These are phyloP conservation scores for Athelia psychrophila DNA, from an alignment of 1,284 basidiomycete species.

Conservation along the genomic window DNA sequence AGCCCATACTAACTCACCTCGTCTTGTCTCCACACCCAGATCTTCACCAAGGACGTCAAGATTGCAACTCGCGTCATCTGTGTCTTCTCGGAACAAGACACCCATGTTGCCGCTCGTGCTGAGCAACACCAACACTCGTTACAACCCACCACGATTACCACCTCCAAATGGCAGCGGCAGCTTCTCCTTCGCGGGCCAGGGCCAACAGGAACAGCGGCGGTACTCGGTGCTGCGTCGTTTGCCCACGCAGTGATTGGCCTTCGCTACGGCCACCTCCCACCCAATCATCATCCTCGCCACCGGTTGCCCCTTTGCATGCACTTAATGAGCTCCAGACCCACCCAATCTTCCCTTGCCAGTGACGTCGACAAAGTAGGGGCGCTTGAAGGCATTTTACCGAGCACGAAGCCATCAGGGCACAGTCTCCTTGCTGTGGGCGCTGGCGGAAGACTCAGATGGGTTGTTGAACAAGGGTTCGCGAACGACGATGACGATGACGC, in stretches of 20 bases:
- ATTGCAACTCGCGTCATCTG: conserved; percentile 93
- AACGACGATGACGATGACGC: conserved; percentile 41
- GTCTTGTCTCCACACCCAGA: conserved; percentile 59
- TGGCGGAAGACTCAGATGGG: too few relatives aligned
- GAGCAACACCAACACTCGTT: conserved; percentile 53
- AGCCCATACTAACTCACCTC: conserved; percentile 3
- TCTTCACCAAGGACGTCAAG: conserved; percentile 98
- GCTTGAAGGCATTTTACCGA: conserved; percentile 84
- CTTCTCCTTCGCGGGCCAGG: conserved; percentile 4
- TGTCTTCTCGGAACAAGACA: conserved; percentile 86
- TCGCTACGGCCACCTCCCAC: conserved; percentile 59
- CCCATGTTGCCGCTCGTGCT: conserved; percentile 61
- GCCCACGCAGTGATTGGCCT: conserved; percentile 29
- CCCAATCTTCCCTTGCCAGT: conserved; percentile 74
- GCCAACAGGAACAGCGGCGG: conserved; percentile 9
- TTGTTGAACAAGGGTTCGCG: neutral
- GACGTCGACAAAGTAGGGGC: conserved; percentile 87
- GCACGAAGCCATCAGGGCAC: conserved; percentile 86
- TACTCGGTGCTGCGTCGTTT: conserved; percentile 19
- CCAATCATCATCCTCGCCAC: conserved; percentile 31
- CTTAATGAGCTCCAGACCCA: conserved; percentile 69
- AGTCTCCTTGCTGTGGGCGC: conserved; percentile 64
- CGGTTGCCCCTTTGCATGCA: conserved; percentile 11
- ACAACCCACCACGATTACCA: conserved; percentile 15
- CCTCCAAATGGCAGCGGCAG: conserved; percentile 7